Conservation (phyloP, 2,329 filamentous ascomycete genomes). For the Neophaeococcomyces mojaviensis region DNA sequence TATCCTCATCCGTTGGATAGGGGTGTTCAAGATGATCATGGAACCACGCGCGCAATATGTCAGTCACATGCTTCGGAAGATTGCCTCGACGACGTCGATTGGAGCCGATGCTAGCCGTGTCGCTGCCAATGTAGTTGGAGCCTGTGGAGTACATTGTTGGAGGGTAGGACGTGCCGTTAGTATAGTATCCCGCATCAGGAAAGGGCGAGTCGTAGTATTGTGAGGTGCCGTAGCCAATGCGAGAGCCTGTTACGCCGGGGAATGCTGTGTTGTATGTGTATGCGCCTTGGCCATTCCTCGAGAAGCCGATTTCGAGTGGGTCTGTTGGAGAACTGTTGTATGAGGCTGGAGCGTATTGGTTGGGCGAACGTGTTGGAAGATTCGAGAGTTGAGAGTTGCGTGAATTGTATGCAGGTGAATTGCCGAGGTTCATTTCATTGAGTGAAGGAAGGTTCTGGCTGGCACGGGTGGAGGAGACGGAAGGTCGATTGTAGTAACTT, state of each 20-base stretch:
- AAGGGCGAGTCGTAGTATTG: background rate
- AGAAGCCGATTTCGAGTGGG: constrained; percentile 1
- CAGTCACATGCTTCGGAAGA: constrained; percentile 81
- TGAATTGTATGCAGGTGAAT: background rate
- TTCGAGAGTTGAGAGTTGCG: background rate
- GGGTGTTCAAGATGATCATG: constrained; percentile 68
- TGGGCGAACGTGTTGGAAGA: background rate
- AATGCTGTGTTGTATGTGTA: background rate
- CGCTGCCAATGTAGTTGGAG: constrained; percentile 17
- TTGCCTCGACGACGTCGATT: constrained; percentile 64
- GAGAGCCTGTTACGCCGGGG: background rate
- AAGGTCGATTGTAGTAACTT: constrained; percentile 5
- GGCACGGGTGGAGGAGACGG: background rate
- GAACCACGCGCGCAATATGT: constrained; percentile 75
- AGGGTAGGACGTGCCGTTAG: constrained; percentile 6
- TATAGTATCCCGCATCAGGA: constrained; percentile 4
- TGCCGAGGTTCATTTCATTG: constrained; percentile 7
- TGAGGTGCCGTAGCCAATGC: background rate
- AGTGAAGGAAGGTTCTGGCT: constrained; percentile 4
- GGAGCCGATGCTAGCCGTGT: constrained; percentile 32
- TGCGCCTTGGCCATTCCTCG: background rate
- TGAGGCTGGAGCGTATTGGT: background rate
- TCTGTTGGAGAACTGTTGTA: constrained; percentile 16
- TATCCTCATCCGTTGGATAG: constrained; percentile 82
- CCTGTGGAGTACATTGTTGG: background rate